phyloP scores from a whole-genome alignment of 495 filamentous ascomycete genomes.

The Penicillium herquei region DNA sequence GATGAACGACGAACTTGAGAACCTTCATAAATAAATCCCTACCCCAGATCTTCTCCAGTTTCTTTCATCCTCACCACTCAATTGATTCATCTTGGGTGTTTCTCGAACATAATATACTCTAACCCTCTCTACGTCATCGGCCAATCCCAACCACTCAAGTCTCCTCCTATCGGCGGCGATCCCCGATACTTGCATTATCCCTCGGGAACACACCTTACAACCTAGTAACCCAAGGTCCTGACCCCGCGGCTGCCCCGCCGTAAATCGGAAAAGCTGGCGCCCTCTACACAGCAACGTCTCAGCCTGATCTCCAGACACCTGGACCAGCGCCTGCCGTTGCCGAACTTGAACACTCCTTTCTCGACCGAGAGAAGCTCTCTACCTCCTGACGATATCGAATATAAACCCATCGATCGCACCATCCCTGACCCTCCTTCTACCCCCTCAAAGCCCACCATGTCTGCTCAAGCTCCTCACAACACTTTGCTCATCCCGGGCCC shows the following conservation, averaged over 20 bases:
- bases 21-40: background rate
- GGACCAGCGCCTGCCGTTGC: conserved; percentile 56
- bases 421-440: conserved; percentile 26
- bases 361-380: conserved; percentile 59
- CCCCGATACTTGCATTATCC: conserved; percentile 29
- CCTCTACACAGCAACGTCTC: conserved; percentile 63
- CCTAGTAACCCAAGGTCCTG: conserved; percentile 13
- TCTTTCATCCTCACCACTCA: background rate
- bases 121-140: conserved; percentile 1
- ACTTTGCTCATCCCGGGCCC: conserved; percentile 91
- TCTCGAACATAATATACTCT: background rate
- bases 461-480: conserved; percentile 73
- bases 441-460: conserved; percentile 53
- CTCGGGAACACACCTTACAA: conserved; percentile 25
- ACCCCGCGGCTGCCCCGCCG: conserved; percentile 43
- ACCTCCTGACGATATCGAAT: conserved; percentile 56
- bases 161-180: conserved; percentile 27
- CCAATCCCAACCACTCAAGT: conserved; percentile 8
- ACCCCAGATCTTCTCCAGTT: background rate
- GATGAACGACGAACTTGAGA: background rate
- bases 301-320: conserved; percentile 83
- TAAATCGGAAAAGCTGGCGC: conserved; percentile 52
- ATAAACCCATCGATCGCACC: conserved; percentile 48
- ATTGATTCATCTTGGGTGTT: background rate
- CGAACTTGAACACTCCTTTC: conserved; percentile 66